phyloP scores from a whole-genome alignment of 2,329 filamentous ascomycete genomes.

The Fusarium torreyae region DNA sequence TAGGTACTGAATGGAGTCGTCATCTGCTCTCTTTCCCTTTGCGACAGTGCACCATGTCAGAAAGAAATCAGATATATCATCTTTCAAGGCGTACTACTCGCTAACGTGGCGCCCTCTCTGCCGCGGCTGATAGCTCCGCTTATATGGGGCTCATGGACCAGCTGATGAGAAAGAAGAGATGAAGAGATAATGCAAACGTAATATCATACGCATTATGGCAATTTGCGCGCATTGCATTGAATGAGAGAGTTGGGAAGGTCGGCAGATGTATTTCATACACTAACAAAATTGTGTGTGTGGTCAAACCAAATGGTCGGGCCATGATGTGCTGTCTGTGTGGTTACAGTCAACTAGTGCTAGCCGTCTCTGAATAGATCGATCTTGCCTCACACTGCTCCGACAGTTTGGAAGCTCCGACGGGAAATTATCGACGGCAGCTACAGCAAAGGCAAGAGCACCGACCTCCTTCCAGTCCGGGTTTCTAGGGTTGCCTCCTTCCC shows the following conservation, averaged over 20 bases:
- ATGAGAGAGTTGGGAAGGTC: neutral
- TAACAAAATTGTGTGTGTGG: constrained; percentile 24
- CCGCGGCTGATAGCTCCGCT: constrained; percentile 18
- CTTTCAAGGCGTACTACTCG: constrained; percentile 13
- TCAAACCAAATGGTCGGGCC: constrained; percentile 19
- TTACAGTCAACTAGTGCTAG: constrained; percentile 28
- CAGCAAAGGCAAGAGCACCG: constrained; percentile 4
- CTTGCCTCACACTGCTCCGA: constrained; percentile 21
- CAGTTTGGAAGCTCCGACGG: constrained; percentile 16
- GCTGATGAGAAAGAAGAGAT: constrained; percentile 26
- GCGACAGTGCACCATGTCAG: constrained; percentile 15
- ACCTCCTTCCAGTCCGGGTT: constrained; percentile 14
- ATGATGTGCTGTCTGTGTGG: constrained; percentile 34
- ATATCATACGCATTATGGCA: constrained; percentile 4
- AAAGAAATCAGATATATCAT: constrained; percentile 37
- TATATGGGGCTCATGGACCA: constrained; percentile 7
- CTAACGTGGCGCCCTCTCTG: constrained; percentile 13
- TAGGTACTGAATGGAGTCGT: constrained; percentile 22
- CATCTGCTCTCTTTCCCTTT: constrained; percentile 15
- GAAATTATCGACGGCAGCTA: constrained; percentile 15
- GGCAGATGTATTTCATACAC: constrained; percentile 13
- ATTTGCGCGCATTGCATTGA: neutral
- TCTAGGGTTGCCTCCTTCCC: constrained; percentile 8
- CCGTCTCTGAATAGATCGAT: constrained; percentile 32
- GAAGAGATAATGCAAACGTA: constrained; percentile 9